Percentiles rank a stretch among this genome's conserved stretches.
phyloP scores from a whole-genome alignment of 2,329 filamentous ascomycete species.

The Talaromyces marneffei region DNA sequence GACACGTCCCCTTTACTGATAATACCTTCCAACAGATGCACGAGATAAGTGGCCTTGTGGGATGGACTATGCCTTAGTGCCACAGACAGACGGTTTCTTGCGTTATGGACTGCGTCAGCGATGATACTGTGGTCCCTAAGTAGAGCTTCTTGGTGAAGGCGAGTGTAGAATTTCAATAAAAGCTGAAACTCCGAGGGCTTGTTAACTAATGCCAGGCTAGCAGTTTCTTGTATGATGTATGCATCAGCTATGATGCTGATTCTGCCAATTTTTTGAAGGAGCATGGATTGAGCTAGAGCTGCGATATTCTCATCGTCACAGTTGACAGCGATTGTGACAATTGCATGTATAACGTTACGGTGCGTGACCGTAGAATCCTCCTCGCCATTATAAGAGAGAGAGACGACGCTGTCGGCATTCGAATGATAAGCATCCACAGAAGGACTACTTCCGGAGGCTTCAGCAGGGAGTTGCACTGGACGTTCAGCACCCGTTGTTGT shows the following conservation, averaged over 20 bases:
- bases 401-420: constrained; percentile 51
- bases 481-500: constrained; percentile 49
- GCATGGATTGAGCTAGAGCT: constrained; percentile 86
- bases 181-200: constrained; percentile 78
- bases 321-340: constrained; percentile 78
- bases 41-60: constrained; percentile 75
- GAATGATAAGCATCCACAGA: constrained; percentile 38
- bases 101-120: constrained; percentile 70
- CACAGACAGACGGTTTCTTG: constrained; percentile 73
- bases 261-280: constrained; percentile 90
- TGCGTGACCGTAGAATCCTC: constrained; percentile 75
- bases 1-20: constrained; percentile 85
- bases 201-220: constrained; percentile 68
- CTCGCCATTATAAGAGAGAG: constrained; percentile 66
- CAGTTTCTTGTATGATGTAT: constrained; percentile 77
- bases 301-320: constrained; percentile 88
- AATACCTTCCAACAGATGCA: constrained; percentile 76
- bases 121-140: constrained; percentile 62
- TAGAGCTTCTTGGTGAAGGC: constrained; percentile 67
- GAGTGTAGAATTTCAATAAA: constrained; percentile 75
- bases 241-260: constrained; percentile 74
- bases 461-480: constrained; percentile 26
- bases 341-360: constrained; percentile 86
- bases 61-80: constrained; percentile 60
- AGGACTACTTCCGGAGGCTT: constrained; percentile 42